phyloP scores from a whole-genome alignment of 108 stramenopile genomes.

The Seminavis robusta region DNA sequence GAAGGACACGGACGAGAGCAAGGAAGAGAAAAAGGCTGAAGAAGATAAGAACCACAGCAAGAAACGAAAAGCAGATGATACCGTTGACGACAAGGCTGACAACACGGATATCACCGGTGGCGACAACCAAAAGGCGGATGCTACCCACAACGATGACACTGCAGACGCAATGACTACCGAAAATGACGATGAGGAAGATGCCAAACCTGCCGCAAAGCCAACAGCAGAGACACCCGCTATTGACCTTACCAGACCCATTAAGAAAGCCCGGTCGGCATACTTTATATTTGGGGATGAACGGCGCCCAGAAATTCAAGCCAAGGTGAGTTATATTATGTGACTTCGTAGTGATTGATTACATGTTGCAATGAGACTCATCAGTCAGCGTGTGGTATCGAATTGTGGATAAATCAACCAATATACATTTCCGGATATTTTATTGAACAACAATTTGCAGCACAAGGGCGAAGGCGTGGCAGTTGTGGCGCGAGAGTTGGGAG shows the following conservation, averaged over 20 bases:
- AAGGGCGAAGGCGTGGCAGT: slow-evolving; percentile 62
- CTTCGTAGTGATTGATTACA: background rate
- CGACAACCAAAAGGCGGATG: background rate
- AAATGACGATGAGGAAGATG: too few relatives aligned
- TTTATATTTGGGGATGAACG: slow-evolving; percentile 83
- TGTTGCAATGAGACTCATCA: background rate
- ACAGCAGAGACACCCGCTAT: too few relatives aligned
- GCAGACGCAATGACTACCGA: too few relatives aligned
- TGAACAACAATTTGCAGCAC: slow-evolving; percentile 27
- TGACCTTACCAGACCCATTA: slow-evolving; percentile 39
- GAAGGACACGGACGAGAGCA: too few relatives aligned
- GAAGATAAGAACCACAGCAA: too few relatives aligned
- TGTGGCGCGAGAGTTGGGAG: slow-evolving; percentile 52
- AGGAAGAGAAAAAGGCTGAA: too few relatives aligned
- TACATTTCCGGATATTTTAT: background rate
- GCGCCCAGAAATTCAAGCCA: slow-evolving; percentile 54
- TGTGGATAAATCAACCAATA: background rate
- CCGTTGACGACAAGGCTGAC: too few relatives aligned
- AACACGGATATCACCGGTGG: too few relatives aligned
- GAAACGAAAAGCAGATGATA: too few relatives aligned
- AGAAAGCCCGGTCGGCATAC: slow-evolving; percentile 75
- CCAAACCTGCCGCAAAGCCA: too few relatives aligned
- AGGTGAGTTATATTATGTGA: slow-evolving; percentile 33
- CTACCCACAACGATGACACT: slow-evolving; percentile 1
- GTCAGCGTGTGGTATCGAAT: too few relatives aligned